Percentiles rank a stretch among this genome's conserved stretches.
phyloP scores from a whole-genome alignment of 805 yeast species.

The Scheffersomyces spartinae region DNA sequence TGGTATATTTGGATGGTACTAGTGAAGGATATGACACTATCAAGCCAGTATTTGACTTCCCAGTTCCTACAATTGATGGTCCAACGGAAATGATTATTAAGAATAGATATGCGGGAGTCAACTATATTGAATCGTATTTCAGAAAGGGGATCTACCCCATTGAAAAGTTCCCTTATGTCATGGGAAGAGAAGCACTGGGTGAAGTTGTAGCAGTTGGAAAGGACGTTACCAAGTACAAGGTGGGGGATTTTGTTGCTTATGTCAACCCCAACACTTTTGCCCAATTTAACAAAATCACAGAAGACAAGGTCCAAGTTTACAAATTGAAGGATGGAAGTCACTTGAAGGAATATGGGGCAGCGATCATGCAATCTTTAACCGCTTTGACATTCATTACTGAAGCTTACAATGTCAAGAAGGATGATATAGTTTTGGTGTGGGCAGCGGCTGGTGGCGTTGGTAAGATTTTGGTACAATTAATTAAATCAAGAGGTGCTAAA shows the following conservation, averaged over 20 bases:
- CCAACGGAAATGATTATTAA: conserved; percentile 53
- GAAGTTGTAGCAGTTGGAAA: conserved; percentile 53
- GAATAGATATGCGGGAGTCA: conserved; percentile 69
- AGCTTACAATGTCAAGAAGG: conserved; percentile 54
- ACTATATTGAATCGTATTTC: conserved; percentile 75
- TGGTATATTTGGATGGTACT: conserved; percentile 13
- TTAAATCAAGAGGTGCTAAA: conserved; percentile 54
- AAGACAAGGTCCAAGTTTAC: conserved; percentile 19
- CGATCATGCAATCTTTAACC: conserved; percentile 65
- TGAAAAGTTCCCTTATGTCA: conserved; percentile 40
- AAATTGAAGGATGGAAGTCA: conserved; percentile 38
- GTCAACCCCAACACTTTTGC: conserved; percentile 48
- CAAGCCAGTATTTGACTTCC: conserved; percentile 27
- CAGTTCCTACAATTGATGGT: conserved; percentile 45
- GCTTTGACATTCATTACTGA: conserved; percentile 62
- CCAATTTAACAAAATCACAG: conserved; percentile 48
- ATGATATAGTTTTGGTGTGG: conserved; percentile 65
- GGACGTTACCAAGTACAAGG: conserved; percentile 38
- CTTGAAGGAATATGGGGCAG: conserved; percentile 46
- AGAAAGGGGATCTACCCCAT: conserved; percentile 67
- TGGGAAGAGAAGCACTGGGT: conserved; percentile 73
- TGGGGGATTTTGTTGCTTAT: conserved; percentile 67
- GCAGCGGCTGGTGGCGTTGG: conserved; percentile 99
- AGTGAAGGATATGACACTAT: conserved; percentile 21
- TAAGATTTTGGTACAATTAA: conserved; percentile 52